These are phyloP conservation scores for Pisolithus microcarpus DNA, from an alignment of 768 basidiomycete genomes.

Conservation along the genomic window DNA sequence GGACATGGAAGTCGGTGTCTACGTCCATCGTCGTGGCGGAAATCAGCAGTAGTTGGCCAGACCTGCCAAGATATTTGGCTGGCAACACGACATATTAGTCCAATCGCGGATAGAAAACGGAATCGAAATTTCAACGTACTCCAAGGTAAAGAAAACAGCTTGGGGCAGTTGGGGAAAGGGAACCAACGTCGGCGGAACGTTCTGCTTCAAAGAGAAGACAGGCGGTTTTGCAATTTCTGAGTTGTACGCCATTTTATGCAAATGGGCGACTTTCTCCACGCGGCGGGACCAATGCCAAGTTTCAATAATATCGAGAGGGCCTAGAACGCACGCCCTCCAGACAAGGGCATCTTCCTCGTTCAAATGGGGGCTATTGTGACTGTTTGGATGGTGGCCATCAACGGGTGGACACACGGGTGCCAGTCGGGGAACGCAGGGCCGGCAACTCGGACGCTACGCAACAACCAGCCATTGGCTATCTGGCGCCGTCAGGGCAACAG, in stretches of 20 bases:
- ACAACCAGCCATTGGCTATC: background rate
- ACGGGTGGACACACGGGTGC: background rate
- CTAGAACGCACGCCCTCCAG: background rate
- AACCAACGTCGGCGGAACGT: background rate
- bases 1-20: slow-evolving; percentile 17
- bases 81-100: background rate
- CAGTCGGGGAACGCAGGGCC: background rate
- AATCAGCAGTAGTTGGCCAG: background rate
- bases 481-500: background rate
- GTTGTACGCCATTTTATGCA: background rate
- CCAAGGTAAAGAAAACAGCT: background rate
- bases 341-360: background rate
- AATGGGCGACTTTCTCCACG: background rate
- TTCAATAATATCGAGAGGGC: background rate
- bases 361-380: background rate
- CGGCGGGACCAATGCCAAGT: background rate
- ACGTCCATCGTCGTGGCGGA: slow-evolving; percentile 11
- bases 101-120: background rate
- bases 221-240: background rate
- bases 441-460: background rate
- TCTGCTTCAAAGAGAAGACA: background rate
- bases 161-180: background rate
- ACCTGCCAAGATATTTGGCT: background rate
- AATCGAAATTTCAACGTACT: background rate
- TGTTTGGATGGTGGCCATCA: background rate